phyloP scores from a whole-genome alignment of 2,329 filamentous ascomycete species.

The Pseudogymnoascus sp. region DNA sequence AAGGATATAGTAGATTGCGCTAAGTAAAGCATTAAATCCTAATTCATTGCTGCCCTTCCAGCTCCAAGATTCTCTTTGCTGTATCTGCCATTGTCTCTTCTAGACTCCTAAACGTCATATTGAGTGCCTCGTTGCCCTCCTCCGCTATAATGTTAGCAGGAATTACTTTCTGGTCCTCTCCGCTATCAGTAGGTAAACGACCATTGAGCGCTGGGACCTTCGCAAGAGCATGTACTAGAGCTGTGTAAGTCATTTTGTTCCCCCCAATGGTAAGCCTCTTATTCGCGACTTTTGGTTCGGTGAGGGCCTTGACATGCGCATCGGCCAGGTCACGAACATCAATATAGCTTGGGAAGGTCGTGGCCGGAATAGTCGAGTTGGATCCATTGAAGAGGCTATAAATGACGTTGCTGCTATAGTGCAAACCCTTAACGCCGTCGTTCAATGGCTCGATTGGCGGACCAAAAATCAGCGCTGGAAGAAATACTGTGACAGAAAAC shows the following conservation, averaged over 20 bases:
- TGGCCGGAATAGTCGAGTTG: conserved; percentile 20
- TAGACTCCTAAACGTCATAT: conserved; percentile 13
- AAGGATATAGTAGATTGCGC: neutral
- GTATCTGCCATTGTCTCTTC: conserved; percentile 19
- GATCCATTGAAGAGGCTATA: conserved; percentile 25
- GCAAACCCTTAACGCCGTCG: conserved; percentile 20
- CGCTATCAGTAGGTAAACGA: conserved; percentile 24
- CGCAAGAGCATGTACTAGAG: conserved; percentile 22
- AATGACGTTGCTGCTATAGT: conserved; percentile 23
- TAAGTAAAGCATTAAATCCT: neutral
- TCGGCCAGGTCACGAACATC: conserved; percentile 26
- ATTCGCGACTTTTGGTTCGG: conserved; percentile 20
- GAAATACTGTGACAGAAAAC: conserved; percentile 23
- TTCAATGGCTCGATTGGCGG: conserved; percentile 24
- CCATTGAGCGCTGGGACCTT: conserved; percentile 22
- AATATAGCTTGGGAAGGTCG: conserved; percentile 22
- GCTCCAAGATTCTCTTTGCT: conserved; percentile 16
- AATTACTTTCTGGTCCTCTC: conserved; percentile 19
- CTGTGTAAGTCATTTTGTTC: conserved; percentile 14
- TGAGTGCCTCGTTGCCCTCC: conserved; percentile 14
- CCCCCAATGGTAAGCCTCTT: conserved; percentile 15
- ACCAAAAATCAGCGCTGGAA: conserved; percentile 25
- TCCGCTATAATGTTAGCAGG: conserved; percentile 14
- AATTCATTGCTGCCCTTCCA: conserved; percentile 13
- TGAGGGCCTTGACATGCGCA: conserved; percentile 24